Base-by-base conservation (phyloP, 371 early-diverging fungal species). In the Rozella allomycis region DNA sequence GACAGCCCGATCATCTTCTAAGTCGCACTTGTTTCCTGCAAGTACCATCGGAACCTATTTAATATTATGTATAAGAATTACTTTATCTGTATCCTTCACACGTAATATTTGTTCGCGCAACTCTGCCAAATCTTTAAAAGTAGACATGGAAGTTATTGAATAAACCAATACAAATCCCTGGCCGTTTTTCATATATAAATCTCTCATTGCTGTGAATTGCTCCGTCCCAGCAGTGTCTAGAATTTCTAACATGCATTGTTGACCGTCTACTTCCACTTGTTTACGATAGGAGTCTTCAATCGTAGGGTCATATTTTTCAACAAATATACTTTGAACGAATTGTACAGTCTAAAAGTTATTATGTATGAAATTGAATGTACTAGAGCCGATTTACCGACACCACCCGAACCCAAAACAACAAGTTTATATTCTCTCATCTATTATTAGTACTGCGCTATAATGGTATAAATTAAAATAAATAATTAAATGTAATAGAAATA, bases 221-320 rank as follows among this genome's bases (percentile, higher is more conserved):
- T 83, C 84, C 39, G 67, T 70, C 39, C 58, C 61, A 8, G 83
- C 83, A 19, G 83, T 83, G 53, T 83, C 83, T 28, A 83, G 55
- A 36, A 83, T 78, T 47, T 83, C 84, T 25, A 83, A 60, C 74
- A 80, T 74, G 45, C 78, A 79, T 47, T 74, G 76, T 36, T 72
- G 69, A 20, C 69, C 70, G 38, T 80, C 83, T 16, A 83, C 71
- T 47, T 79, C 79, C 19, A 79, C 73, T 43, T 78, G 78, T 45
- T 79, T 80, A 37, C 81, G 60, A 49, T 80, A 83, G 20, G 76
- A 76, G 47, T 83, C 84, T 49, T 83, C 84, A 39, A 83, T 83
- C 2, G 81, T 80, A 17, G 84, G 81, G 43, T 83, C 84, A 45
- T 83, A 83, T 45, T 76, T 72, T 35, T 79, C 84, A 20, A 80